Conservation (phyloP, 202 grass and related monocot species). For the Zizania palustris region DNA sequence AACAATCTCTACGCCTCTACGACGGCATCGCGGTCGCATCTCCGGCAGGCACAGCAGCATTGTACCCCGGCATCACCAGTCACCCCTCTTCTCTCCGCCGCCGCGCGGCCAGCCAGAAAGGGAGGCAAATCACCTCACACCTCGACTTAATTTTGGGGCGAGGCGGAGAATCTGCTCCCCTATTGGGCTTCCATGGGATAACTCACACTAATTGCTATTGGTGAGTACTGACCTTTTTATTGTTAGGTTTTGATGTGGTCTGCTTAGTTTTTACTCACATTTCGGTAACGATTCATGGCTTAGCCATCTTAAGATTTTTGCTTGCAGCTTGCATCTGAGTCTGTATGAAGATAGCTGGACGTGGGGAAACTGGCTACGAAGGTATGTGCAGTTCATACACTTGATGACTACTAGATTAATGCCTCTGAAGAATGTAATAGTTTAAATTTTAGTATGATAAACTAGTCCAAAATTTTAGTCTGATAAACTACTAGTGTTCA, state of each 20-base stretch:
- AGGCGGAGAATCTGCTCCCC: neutral
- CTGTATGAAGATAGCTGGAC: neutral
- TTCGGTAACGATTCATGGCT: neutral
- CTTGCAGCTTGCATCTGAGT: neutral
- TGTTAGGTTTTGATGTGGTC: neutral
- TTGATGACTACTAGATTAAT: neutral
- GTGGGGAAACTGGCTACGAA: neutral
- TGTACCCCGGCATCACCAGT: neutral
- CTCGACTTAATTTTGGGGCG: neutral
- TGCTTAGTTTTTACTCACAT: neutral
- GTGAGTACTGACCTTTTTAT: neutral
- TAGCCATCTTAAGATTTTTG: neutral
- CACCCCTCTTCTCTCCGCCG: no score
- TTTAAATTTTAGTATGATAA: no score
- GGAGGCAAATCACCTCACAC: neutral
- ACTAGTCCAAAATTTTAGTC: no score
- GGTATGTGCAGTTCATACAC: neutral
- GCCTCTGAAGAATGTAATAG: neutral
- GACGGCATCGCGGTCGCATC: neutral
- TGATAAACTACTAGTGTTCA: neutral
- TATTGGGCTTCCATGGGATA: neutral
- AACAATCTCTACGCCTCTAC: no score
- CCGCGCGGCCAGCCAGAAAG: no score
- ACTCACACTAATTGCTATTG: neutral
- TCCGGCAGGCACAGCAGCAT: neutral